Evolutionary conservation across 306 rosid genomes (phyloP).

Genomic region (Vachellia collinsii): DNA sequence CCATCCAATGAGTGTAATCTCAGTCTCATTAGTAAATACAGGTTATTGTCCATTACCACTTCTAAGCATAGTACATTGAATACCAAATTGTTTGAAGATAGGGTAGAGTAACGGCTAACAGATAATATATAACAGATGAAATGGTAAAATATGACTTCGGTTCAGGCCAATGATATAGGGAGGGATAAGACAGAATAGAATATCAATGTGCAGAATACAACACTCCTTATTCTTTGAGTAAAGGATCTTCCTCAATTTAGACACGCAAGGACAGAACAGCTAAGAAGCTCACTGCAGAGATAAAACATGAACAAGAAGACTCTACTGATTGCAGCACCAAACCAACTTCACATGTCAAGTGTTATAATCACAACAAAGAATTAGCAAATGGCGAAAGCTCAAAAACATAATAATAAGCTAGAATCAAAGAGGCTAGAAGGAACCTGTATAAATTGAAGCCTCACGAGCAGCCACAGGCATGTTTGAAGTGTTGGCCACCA

Average conservation of each 20-base stretch:
- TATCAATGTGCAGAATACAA: background rate
- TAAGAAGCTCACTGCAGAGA: background rate
- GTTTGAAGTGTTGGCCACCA: constrained; percentile 99
- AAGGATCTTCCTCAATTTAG: constrained; percentile 4
- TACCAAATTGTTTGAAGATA: background rate
- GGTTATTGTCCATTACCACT: background rate
- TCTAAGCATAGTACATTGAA: background rate
- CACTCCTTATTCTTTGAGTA: background rate
- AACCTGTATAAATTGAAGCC: constrained; percentile 99
- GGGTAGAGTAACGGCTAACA: background rate
- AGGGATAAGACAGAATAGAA: constrained; percentile 29
- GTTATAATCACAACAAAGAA: constrained; percentile 17
- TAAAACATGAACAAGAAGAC: background rate
- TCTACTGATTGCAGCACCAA: background rate
- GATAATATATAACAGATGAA: background rate
- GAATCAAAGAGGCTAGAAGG: constrained; percentile 25
- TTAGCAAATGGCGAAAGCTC: constrained; percentile 5
- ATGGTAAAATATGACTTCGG: constrained; percentile 1
- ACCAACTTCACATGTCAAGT: background rate
- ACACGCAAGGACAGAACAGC: background rate
- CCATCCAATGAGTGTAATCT: background rate
- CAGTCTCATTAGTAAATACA: background rate
- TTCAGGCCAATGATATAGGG: constrained; percentile 18
- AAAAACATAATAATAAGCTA: background rate
- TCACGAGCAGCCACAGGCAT: constrained; percentile 99